Evolutionary conservation across 257 asterid species (phyloP).

Genomic region (Salvia splendens): DNA sequence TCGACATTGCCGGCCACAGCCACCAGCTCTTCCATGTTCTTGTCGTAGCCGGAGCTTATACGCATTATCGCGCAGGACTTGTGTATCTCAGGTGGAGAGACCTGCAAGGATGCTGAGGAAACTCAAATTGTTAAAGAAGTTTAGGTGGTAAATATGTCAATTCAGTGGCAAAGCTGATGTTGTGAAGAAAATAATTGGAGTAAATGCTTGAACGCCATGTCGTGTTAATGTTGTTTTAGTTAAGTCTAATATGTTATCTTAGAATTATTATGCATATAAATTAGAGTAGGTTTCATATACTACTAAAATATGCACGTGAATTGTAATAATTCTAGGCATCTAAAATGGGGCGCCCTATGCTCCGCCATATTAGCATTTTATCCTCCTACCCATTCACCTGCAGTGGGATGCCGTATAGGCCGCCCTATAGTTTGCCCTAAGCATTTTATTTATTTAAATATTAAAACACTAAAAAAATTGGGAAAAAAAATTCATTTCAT

Average conservation of each 20-base stretch:
- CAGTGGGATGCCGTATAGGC: too few relatives aligned
- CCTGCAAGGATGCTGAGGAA: conserved; percentile 69
- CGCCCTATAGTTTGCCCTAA: too few relatives aligned
- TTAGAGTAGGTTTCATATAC: too few relatives aligned
- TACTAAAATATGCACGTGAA: too few relatives aligned
- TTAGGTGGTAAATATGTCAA: background rate
- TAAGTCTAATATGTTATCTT: background rate
- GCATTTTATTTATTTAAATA: too few relatives aligned
- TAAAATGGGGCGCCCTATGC: too few relatives aligned
- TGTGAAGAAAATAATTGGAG: background rate
- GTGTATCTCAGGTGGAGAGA: conserved; percentile 93
- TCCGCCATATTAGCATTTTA: too few relatives aligned
- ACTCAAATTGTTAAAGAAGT: background rate
- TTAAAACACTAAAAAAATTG: too few relatives aligned
- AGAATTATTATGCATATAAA: background rate
- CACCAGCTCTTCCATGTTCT: conserved; percentile 92
- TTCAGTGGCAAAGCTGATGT: background rate
- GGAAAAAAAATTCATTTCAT: too few relatives aligned
- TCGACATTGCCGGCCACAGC: conserved; percentile 90
- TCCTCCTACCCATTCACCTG: too few relatives aligned
- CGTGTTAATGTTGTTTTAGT: conserved; percentile 2
- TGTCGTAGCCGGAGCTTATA: conserved; percentile 91
- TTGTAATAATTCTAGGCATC: too few relatives aligned
- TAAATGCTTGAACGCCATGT: background rate
- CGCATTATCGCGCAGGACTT: conserved; percentile 92